Percentiles rank a stretch among this genome's conserved stretches.
phyloP scores from a whole-genome alignment of 345 rosid species.

The Iberis pinnata region DNA sequence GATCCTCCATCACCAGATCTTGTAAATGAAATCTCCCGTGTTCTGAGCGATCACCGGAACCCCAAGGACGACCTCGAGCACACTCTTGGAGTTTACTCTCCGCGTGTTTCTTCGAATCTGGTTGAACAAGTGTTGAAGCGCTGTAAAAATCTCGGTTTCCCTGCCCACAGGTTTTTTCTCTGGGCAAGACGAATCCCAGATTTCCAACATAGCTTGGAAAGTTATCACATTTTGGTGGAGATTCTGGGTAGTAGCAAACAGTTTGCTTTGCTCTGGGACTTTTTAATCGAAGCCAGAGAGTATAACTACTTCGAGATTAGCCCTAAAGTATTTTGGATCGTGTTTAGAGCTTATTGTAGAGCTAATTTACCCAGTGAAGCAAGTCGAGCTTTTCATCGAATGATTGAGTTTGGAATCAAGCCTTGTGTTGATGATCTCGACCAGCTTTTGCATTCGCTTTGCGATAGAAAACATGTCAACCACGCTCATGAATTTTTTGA shows the following conservation, averaged over 20 bases:
- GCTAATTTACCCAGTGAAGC: constrained; percentile 72
- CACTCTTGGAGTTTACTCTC: constrained; percentile 42
- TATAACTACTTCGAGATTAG: constrained; percentile 32
- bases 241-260: constrained; percentile 56
- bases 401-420: constrained; percentile 70
- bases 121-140: constrained; percentile 79
- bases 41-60: constrained; percentile 64
- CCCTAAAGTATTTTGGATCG: constrained; percentile 59
- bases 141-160: constrained; percentile 67
- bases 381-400: constrained; percentile 58
- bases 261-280: constrained; percentile 78
- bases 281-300: constrained; percentile 58
- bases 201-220: constrained; percentile 49
- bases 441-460: constrained; percentile 47
- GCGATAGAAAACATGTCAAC: constrained; percentile 58
- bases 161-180: constrained; percentile 82
- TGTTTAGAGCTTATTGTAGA: constrained; percentile 65
- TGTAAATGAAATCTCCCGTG: constrained; percentile 64
- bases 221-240: constrained; percentile 64
- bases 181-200: constrained; percentile 68
- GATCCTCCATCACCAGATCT: constrained; percentile 35
- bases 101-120: constrained; percentile 44
- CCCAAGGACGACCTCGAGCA: constrained; percentile 69
- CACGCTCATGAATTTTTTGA: constrained; percentile 54
- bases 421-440: constrained; percentile 62